These are phyloP conservation scores for Dendrocalamus sinicus DNA, from an alignment of 176 grass and related monocot species.

Conservation along the genomic window DNA sequence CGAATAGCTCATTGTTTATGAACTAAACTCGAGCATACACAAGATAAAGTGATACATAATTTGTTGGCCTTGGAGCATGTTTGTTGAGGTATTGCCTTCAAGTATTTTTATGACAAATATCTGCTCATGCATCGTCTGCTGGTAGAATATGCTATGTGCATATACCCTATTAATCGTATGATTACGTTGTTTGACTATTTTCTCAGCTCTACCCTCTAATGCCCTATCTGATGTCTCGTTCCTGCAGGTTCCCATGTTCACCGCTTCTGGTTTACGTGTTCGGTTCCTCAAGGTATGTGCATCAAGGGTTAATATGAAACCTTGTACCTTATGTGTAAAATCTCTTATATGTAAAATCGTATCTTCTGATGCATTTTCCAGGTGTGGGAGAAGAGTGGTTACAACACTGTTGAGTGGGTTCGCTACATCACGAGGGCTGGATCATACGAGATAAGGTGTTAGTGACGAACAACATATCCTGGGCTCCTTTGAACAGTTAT, in stretches of 20 bases:
- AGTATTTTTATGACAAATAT: background rate
- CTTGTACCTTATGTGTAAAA: conserved; percentile 19
- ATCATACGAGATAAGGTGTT: conserved; percentile 98
- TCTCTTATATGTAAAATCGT: conserved; percentile 6
- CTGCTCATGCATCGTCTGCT: background rate
- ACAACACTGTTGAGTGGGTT: conserved; percentile 99
- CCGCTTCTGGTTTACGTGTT: conserved; percentile 97
- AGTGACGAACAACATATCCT: conserved; percentile 21
- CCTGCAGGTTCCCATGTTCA: conserved; percentile 95
- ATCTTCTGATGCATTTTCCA: conserved; percentile 48
- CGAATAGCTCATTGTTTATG: conserved; percentile 16
- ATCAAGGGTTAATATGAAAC: conserved; percentile 22
- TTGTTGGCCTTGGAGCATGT: background rate
- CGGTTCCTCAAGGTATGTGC: conserved; percentile 92
- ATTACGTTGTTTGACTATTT: background rate
- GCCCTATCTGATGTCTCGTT: conserved; percentile 25
- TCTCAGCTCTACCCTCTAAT: conserved; percentile 11
- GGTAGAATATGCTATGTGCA: conserved; percentile 7
- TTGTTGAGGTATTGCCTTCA: conserved; percentile 2
- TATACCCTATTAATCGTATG: background rate
- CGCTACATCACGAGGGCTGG: conserved; percentile 98
- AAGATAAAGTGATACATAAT: conserved; percentile 25
- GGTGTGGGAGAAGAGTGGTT: conserved; percentile 99
- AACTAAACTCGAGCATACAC: background rate
- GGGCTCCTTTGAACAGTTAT: background rate